Evolutionary conservation across 2,329 filamentous ascomycete species (phyloP), one percentile per base, ranked within the genome.

Genomic region (Endocalyx cinctus): DNA sequence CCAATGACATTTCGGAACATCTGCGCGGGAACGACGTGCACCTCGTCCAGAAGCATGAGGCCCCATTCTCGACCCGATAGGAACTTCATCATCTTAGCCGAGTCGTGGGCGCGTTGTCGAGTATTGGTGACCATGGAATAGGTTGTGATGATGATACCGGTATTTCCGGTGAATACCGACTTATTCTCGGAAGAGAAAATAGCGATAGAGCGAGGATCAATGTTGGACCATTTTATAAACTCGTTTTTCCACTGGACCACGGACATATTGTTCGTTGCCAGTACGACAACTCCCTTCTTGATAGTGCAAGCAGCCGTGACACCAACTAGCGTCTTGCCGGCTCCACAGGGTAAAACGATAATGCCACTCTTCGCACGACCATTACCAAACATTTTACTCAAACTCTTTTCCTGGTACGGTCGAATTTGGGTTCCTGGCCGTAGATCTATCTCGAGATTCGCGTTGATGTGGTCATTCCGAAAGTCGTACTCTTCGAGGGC

Each of bases 311-410:
- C 92, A 26, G 92, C 92, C 14, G 92, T 97, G 48, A 98, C 95
- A n/a, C 92, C 92, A 12, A 98, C 92, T 25, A 98, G 67, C 2
- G 92, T 98, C 68, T 98, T 98, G 39, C 92, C 92, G 13, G 92
- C 92, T 47, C 92, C 92, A 58, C 92, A 98, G 13, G 92, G 92
- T 48, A 98, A 64, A 35, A 98, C 92, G 39, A 98, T 98, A 47
- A 98, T 94, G 37, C 92, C 92, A 60, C 88, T 96, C 66, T 95
- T 92, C 11, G 92, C 92, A 62, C 92, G 83, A 31, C 90, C 90
- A 55, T 98, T 98, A 55, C 92, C 90, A 58, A 98, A 98, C 92
- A 98, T 98, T 62, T 98, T 98, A 66, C 87, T 94, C 8, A 98
- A 69, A 46, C 88, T 94, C 65, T 96, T 94, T 60, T 98, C 92